These are phyloP conservation scores for Aureobasidium sp. DNA, from an alignment of 2,329 filamentous ascomycete species.

Conservation along the genomic window DNA sequence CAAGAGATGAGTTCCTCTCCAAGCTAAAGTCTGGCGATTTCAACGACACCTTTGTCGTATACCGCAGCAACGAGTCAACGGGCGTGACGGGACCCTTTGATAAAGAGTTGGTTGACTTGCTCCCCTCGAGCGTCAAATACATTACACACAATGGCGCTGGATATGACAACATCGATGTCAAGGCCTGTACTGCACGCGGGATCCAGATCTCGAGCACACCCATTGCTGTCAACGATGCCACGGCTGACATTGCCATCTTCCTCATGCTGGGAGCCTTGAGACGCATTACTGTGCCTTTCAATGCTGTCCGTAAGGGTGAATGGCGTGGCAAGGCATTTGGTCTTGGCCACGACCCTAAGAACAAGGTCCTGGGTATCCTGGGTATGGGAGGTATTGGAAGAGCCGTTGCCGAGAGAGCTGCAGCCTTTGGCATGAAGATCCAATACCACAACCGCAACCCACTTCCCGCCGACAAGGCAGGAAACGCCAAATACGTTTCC, in stretches of 20 bases:
- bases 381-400: slow-evolving; percentile 54
- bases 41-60: slow-evolving; percentile 48
- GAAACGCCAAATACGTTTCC: slow-evolving; percentile 44
- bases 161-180: slow-evolving; percentile 29
- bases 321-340: slow-evolving; percentile 37
- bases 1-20: slow-evolving; percentile 46
- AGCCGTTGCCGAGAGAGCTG: slow-evolving; percentile 40
- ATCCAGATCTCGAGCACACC: slow-evolving; percentile 40
- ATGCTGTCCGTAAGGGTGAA: slow-evolving; percentile 36
- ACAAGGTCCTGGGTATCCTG: slow-evolving; percentile 47
- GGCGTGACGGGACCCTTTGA: slow-evolving; percentile 38
- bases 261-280: slow-evolving; percentile 45
- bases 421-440: slow-evolving; percentile 49
- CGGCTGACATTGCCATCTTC: slow-evolving; percentile 40
- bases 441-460: slow-evolving; percentile 49
- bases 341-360: slow-evolving; percentile 45
- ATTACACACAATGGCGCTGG: slow-evolving; percentile 37
- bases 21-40: slow-evolving; percentile 47
- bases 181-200: slow-evolving; percentile 25
- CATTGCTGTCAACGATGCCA: slow-evolving; percentile 43
- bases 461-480: slow-evolving; percentile 31
- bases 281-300: slow-evolving; percentile 38
- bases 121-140: slow-evolving; percentile 35
- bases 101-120: slow-evolving; percentile 32
- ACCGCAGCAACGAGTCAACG: slow-evolving; percentile 50